Percentiles rank a stretch among this genome's conserved stretches.
phyloP scores from a whole-genome alignment of 805 yeast species.

The Cephaloascus albidus region DNA sequence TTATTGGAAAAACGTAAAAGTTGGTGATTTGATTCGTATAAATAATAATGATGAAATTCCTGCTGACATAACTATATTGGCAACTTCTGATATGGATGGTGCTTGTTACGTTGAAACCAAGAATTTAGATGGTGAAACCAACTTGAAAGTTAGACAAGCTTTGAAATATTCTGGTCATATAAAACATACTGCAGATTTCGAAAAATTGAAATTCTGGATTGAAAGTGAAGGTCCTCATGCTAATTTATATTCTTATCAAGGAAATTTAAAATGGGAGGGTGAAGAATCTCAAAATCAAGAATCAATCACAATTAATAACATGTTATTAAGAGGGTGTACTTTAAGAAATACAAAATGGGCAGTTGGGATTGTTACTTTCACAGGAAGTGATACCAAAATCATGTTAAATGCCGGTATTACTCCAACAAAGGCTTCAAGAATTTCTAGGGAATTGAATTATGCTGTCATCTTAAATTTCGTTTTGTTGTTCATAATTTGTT shows the following conservation, averaged over 20 bases:
- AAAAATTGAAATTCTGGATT: slow-evolving; percentile 51
- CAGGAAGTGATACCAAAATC: slow-evolving; percentile 70
- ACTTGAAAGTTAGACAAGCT: slow-evolving; percentile 68
- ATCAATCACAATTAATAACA: slow-evolving; percentile 51
- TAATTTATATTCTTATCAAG: slow-evolving; percentile 68
- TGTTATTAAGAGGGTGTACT: slow-evolving; percentile 63
- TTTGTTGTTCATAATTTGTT: slow-evolving; percentile 54
- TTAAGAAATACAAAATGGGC: slow-evolving; percentile 73
- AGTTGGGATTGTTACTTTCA: slow-evolving; percentile 64
- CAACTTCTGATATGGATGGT: slow-evolving; percentile 62
- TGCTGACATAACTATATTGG: slow-evolving; percentile 57
- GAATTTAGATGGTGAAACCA: slow-evolving; percentile 71
- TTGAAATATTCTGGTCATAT: slow-evolving; percentile 49
- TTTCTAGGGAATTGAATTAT: slow-evolving; percentile 56
- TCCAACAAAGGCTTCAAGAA: slow-evolving; percentile 62
- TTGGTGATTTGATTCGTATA: slow-evolving; percentile 66
- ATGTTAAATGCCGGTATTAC: slow-evolving; percentile 73
- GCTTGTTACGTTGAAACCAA: slow-evolving; percentile 74
- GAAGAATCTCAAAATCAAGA: slow-evolving; percentile 24
- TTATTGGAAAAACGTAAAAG: slow-evolving; percentile 60
- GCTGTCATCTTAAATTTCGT: slow-evolving; percentile 58
- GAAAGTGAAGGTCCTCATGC: slow-evolving; percentile 83
- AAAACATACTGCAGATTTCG: slow-evolving; percentile 37
- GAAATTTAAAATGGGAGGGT: slow-evolving; percentile 33
- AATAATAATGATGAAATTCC: slow-evolving; percentile 74